Percentiles rank a stretch among this genome's conserved stretches.
Conservation (phyloP, 2,329 filamentous ascomycete genomes). For the Arthrobotrys conoides region DNA sequence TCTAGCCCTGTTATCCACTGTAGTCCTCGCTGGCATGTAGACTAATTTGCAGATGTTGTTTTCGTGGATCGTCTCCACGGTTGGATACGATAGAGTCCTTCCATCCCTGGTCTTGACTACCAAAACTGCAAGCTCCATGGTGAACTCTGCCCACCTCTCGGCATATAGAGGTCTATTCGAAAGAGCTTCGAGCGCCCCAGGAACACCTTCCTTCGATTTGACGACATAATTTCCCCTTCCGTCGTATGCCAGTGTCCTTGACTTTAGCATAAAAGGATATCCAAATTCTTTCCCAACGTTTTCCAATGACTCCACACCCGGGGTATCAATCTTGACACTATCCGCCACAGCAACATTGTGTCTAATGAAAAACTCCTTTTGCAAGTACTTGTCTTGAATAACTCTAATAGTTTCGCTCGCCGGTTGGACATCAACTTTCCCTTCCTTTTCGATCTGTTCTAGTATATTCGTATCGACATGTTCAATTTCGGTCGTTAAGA, state of each 20-base stretch:
- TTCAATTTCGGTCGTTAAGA: slow-evolving; percentile 94
- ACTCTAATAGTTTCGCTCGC: slow-evolving; percentile 87
- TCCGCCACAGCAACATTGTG: slow-evolving; percentile 80
- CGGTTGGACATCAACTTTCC: slow-evolving; percentile 78
- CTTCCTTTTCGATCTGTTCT: slow-evolving; percentile 81
- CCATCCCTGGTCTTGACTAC: slow-evolving; percentile 87
- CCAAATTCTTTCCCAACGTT: slow-evolving; percentile 77
- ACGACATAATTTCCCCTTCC: slow-evolving; percentile 83
- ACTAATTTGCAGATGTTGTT: slow-evolving; percentile 95
- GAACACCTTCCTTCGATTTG: slow-evolving; percentile 73
- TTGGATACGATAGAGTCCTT: slow-evolving; percentile 79
- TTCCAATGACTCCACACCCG: slow-evolving; percentile 74
- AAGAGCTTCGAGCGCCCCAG: slow-evolving; percentile 78
- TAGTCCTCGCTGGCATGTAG: slow-evolving; percentile 85
- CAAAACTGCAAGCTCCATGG: slow-evolving; percentile 91
- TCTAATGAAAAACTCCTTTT: slow-evolving; percentile 83
- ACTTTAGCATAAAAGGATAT: slow-evolving; percentile 93
- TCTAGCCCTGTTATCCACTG: slow-evolving; percentile 73
- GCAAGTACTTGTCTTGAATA: slow-evolving; percentile 93
- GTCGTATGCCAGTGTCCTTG: slow-evolving; percentile 90
- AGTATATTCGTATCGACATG: slow-evolving; percentile 92
- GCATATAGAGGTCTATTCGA: slow-evolving; percentile 83
- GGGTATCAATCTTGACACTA: slow-evolving; percentile 74
- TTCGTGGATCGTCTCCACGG: slow-evolving; percentile 94
- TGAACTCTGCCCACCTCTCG: slow-evolving; percentile 89